phyloP scores from a whole-genome alignment of 2,329 filamentous ascomycete genomes.

The Exophiala aquamarina region DNA sequence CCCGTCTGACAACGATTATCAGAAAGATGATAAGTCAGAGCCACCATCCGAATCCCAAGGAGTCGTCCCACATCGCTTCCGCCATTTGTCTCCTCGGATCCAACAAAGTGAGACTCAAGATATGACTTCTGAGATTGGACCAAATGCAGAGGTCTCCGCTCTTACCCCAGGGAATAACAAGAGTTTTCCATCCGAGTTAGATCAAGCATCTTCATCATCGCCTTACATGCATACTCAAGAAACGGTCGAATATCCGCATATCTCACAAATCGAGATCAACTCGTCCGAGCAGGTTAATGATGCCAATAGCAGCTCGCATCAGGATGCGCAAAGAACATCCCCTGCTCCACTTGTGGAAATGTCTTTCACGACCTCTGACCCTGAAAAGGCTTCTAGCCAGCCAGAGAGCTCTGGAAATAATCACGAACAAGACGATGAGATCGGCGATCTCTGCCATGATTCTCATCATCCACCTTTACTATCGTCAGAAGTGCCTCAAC shows the following conservation, averaged over 20 bases:
- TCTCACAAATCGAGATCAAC: constrained; percentile 24
- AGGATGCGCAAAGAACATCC: constrained; percentile 27
- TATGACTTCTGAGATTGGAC: background rate
- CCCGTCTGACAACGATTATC: background rate
- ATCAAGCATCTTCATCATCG: constrained; percentile 10
- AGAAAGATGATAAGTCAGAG: background rate
- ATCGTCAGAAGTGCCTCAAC: constrained; percentile 16
- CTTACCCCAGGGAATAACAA: background rate
- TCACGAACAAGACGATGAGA: constrained; percentile 1
- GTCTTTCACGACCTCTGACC: constrained; percentile 14
- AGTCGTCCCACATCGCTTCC: background rate
- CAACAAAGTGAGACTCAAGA: background rate
- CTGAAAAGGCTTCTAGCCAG: background rate
- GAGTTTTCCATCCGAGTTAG: background rate
- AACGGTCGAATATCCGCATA: constrained; percentile 27
- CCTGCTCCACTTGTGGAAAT: constrained; percentile 15
- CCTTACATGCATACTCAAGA: constrained; percentile 22
- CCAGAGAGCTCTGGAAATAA: background rate
- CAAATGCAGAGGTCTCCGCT: background rate
- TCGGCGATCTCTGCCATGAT: constrained; percentile 1
- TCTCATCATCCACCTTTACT: constrained; percentile 1
- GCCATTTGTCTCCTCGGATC: background rate
- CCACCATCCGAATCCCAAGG: background rate
- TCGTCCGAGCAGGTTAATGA: constrained; percentile 12
- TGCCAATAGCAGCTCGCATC: constrained; percentile 25